Percentiles rank a stretch among this genome's conserved stretches.
phyloP scores from a whole-genome alignment of 202 grass and related monocot species.

The Panicum hallii region DNA sequence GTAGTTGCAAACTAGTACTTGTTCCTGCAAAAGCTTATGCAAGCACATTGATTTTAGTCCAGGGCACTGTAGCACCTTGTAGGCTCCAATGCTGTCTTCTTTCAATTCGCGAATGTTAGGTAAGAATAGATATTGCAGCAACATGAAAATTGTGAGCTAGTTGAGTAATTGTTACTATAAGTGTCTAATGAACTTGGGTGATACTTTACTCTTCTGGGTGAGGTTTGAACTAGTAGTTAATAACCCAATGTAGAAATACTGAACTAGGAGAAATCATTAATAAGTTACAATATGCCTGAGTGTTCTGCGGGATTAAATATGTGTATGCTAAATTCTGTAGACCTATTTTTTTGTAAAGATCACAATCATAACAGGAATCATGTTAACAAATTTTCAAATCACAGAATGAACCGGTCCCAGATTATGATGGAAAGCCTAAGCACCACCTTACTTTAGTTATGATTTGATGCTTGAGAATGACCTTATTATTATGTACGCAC shows the following conservation, averaged over 20 bases:
- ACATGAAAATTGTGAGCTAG: not conserved
- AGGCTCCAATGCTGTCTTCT: not conserved
- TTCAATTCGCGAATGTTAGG: not conserved
- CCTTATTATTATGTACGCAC: conserved; percentile 6
- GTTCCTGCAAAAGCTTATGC: not conserved
- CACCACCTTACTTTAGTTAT: conserved; percentile 11
- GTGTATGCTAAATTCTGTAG: not conserved
- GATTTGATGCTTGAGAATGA: conserved; percentile 6
- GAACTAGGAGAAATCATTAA: not conserved
- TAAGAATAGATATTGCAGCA: not conserved
- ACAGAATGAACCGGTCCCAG: not conserved
- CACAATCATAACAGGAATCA: conserved; percentile 19
- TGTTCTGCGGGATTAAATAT: conserved; percentile 14
- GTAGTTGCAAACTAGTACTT: not conserved
- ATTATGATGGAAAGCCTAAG: conserved; percentile 11
- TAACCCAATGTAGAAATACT: not conserved
- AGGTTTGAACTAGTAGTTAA: not conserved
- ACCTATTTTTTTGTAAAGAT: not conserved
- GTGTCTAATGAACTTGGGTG: not conserved
- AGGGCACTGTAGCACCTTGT: not conserved
- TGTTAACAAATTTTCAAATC: not conserved
- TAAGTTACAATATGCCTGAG: not conserved
- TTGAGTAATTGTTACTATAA: not conserved
- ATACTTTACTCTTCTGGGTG: not conserved
- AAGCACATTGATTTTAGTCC: not conserved